Percentiles rank a stretch among this genome's conserved stretches.
These are phyloP conservation scores for Mortierella claussenii DNA, from an alignment of 192 early-diverging fungal species.

Conservation along the genomic window DNA sequence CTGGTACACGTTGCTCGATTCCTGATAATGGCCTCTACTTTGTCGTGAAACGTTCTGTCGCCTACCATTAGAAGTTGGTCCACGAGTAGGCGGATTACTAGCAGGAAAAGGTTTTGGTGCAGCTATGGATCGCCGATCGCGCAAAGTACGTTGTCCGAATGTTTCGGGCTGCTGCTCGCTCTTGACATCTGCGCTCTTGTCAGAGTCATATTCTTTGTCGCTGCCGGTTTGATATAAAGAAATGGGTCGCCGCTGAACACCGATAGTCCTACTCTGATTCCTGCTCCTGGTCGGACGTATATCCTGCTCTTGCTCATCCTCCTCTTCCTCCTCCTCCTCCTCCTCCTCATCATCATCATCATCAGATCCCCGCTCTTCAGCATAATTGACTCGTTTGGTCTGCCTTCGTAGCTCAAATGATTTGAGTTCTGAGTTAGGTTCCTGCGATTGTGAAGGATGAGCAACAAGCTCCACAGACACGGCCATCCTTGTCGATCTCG, in stretches of 20 bases:
- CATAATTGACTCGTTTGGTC: slow-evolving; percentile 39
- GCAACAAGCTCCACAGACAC: not conserved
- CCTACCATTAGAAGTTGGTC: not conserved
- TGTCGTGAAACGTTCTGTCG: not conserved
- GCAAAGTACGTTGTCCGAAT: slow-evolving; percentile 25
- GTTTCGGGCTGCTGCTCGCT: slow-evolving; percentile 1
- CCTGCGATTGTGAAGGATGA: not conserved
- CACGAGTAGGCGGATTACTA: slow-evolving; percentile 6
- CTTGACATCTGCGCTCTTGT: slow-evolving; percentile 8
- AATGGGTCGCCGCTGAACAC: not conserved
- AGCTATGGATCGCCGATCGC: slow-evolving; percentile 34
- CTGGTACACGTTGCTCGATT: slow-evolving; percentile 11
- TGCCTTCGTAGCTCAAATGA: slow-evolving; percentile 2
- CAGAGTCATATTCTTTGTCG: slow-evolving; percentile 19
- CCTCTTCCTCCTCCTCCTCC: slow-evolving; percentile 11
- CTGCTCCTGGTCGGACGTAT: not conserved
- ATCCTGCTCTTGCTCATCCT: slow-evolving; percentile 1
- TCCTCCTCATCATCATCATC: slow-evolving; percentile 26
- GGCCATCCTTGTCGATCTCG: not conserved
- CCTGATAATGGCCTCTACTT: slow-evolving; percentile 13
- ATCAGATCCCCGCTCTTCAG: slow-evolving; percentile 23
- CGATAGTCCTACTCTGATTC: not conserved
- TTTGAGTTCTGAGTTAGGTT: not conserved
- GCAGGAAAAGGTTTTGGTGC: slow-evolving; percentile 39
- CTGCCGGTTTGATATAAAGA: not conserved